Base-by-base conservation (phyloP, 1,139 yeast species). In the Taiozyma onychis region DNA sequence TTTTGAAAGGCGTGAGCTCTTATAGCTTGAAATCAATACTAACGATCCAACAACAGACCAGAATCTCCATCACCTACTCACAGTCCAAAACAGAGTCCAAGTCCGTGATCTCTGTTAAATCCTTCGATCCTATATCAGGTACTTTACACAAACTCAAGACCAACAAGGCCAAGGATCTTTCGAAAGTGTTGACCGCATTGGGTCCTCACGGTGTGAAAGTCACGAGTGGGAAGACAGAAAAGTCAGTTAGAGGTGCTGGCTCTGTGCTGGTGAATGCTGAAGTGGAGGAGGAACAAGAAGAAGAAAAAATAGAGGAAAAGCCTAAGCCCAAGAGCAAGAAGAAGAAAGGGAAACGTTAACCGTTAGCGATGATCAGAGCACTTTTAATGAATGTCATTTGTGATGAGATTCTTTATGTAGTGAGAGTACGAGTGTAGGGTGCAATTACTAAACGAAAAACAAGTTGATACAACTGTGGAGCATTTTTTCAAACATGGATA, bases 141-240 rank as follows among this genome's bases (percentile, higher is more conserved):
- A 75, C 83, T 44, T 77, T 87, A 51, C 78, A 86, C 66, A 77
- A 77, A 57, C 80, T 76, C 61, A 75, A 75, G 52, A 83, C 96
- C 0, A 70, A 72, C 55, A 85, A 85, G 60, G 69, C 77, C 45
- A 90, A 90, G 66, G 97, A 90, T 65, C 77, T 91, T 43, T 84
- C 93, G 18, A 78, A 93, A 60, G 66, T 91, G 34, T 70, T 89
- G 65, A 81, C 88, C 41, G 89, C 91, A n/a, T 65, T 90, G 48
- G 97, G 97, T 0, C 97, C 97, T 4, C 76, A 79, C 54, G 93
- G 95, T 3, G 86, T 87, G 16, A 75, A 69, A 55, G 62, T 72
- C 39, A 58, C 70, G 11, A 63, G 41, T 37, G 65, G 44, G 52
- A 43, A 32, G 57, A 39, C 35, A 48, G 48, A 53, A 50, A 27